Evolutionary conservation across 768 basidiomycete species (phyloP).

Genomic region (Pilatotrama ljubarskyi): DNA sequence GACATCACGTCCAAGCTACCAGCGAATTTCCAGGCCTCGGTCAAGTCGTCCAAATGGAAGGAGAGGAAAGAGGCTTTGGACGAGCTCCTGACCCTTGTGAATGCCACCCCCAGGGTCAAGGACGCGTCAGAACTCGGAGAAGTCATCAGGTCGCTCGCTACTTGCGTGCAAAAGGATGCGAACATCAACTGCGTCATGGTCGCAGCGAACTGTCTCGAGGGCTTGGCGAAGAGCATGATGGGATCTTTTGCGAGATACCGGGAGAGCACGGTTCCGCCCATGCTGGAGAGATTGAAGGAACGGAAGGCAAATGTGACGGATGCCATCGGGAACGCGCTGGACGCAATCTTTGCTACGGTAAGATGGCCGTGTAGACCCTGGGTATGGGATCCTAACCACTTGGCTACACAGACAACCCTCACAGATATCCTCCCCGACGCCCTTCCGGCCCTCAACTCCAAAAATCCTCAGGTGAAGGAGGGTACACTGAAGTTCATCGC

Average conservation of each 20-base stretch:
- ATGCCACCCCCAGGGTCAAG: constrained; percentile 71
- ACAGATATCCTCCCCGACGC: constrained; percentile 84
- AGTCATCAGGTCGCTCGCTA: constrained; percentile 72
- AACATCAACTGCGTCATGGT: constrained; percentile 95
- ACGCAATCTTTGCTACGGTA: constrained; percentile 86
- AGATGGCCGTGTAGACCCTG: constrained; percentile 30
- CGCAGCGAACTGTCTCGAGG: constrained; percentile 83
- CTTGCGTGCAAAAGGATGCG: constrained; percentile 82
- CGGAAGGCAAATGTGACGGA: constrained; percentile 90
- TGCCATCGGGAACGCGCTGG: constrained; percentile 81
- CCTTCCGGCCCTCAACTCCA: constrained; percentile 72
- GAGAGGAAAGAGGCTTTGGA: constrained; percentile 92
- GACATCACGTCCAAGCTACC: constrained; percentile 79
- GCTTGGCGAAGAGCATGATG: constrained; percentile 81
- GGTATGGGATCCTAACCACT: neutral
- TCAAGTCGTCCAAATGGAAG: constrained; percentile 97
- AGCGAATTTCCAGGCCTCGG: constrained; percentile 63
- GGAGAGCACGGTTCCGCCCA: constrained; percentile 67
- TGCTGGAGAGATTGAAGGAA: constrained; percentile 92
- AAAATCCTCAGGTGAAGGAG: constrained; percentile 97
- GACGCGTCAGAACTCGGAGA: constrained; percentile 80
- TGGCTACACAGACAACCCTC: constrained; percentile 61
- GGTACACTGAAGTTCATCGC: constrained; percentile 85
- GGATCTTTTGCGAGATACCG: constrained; percentile 71
- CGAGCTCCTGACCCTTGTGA: constrained; percentile 70